Conservation (phyloP, 768 basidiomycete species). For the Antrodiella citrinella region DNA sequence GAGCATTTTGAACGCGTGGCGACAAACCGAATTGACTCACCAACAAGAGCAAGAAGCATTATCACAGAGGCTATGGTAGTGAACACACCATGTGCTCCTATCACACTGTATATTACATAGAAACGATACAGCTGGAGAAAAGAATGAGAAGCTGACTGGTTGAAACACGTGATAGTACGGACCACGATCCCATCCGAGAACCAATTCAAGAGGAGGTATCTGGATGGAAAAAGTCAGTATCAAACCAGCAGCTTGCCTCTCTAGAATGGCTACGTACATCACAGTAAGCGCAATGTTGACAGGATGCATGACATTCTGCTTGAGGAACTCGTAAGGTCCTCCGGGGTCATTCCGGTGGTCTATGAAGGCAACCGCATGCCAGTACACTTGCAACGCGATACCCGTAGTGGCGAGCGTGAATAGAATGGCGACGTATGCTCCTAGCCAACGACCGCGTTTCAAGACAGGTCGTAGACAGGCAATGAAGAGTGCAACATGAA, state of each 20-base stretch:
- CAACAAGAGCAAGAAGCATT: slow-evolving; percentile 6
- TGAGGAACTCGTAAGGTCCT: slow-evolving; percentile 18
- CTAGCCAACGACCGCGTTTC: background rate
- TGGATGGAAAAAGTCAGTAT: slow-evolving; percentile 3
- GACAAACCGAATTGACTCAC: slow-evolving; percentile 1
- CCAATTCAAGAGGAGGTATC: slow-evolving; percentile 24
- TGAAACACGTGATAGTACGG: background rate
- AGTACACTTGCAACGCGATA: slow-evolving; percentile 16
- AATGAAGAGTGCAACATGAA: slow-evolving; percentile 5
- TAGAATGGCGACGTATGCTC: slow-evolving; percentile 10
- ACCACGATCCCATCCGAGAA: slow-evolving; percentile 22
- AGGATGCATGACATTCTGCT: slow-evolving; percentile 9
- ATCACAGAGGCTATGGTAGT: slow-evolving; percentile 5
- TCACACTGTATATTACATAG: slow-evolving; percentile 9
- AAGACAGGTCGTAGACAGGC: background rate
- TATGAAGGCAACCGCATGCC: slow-evolving; percentile 18
- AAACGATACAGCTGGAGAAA: slow-evolving; percentile 11
- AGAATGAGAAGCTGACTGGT: background rate
- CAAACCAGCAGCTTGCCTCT: background rate
- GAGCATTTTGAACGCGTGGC: background rate
- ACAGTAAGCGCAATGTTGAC: slow-evolving; percentile 16
- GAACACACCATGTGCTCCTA: background rate
- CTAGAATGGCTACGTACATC: slow-evolving; percentile 13
- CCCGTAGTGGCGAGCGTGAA: slow-evolving; percentile 14
- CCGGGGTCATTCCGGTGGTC: slow-evolving; percentile 12